phyloP scores from a whole-genome alignment of 2,329 filamentous ascomycete genomes.

The Talaromyces sp. region DNA sequence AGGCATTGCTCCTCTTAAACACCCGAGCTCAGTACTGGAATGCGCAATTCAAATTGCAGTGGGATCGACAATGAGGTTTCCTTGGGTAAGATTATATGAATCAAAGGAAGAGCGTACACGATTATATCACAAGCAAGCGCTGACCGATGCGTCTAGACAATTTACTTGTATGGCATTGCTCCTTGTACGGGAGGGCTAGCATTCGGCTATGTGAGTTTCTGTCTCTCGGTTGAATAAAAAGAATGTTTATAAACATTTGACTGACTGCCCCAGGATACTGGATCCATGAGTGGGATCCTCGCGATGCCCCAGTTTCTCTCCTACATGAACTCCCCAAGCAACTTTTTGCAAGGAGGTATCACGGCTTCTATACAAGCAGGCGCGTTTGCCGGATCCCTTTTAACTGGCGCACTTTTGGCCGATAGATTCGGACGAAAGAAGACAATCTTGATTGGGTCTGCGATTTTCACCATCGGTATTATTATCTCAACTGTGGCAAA shows the following conservation, averaged over 20 bases:
- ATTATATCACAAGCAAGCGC: not conserved
- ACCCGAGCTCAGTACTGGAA: not conserved
- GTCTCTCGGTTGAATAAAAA: not conserved
- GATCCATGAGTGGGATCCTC: slow-evolving; percentile 21
- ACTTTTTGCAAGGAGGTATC: slow-evolving; percentile 31
- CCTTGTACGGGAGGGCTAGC: slow-evolving; percentile 22
- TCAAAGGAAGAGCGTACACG: not conserved
- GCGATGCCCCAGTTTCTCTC: slow-evolving; percentile 20
- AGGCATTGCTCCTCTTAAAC: not conserved
- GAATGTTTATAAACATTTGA: not conserved
- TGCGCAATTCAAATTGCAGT: not conserved
- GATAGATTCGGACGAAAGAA: slow-evolving; percentile 42
- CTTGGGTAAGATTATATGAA: not conserved
- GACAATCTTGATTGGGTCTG: slow-evolving; percentile 40
- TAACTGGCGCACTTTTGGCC: slow-evolving; percentile 41
- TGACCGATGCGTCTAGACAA: slow-evolving; percentile 8
- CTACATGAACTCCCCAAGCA: slow-evolving; percentile 22
- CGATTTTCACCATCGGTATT: slow-evolving; percentile 46
- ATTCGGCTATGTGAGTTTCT: slow-evolving; percentile 22
- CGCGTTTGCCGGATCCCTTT: slow-evolving; percentile 44
- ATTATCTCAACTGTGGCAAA: slow-evolving; percentile 22
- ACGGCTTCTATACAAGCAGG: slow-evolving; percentile 48
- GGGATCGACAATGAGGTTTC: not conserved
- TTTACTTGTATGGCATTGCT: slow-evolving; percentile 24
- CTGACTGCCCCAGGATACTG: slow-evolving; percentile 14